Evolutionary conservation across 306 rosid genomes (phyloP), one percentile per base, ranked within the genome.

Genomic region (Cucurbita moschata): DNA sequence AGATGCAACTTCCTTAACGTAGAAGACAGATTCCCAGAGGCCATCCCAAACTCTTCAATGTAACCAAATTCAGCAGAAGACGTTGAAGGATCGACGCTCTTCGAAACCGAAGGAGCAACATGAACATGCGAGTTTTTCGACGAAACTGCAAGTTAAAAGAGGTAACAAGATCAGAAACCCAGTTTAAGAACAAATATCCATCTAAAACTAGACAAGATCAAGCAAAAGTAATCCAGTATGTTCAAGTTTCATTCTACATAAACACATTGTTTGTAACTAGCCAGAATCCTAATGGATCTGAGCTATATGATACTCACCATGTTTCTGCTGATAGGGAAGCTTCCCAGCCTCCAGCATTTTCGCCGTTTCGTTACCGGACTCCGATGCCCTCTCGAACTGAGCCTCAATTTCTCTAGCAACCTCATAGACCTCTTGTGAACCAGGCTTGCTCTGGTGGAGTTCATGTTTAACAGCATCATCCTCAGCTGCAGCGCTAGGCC

Each of bases 1-100:
- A 95, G 94, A 82, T 82, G 78, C 54, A 95, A 79, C 87, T 95
- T 95, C 49, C 83, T 92, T 71, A 95, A 84, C 3, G 97, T 95
- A 30, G 96, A 84, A 55, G 97, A 91, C 69, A 95, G 96, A 76
- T 84, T 85, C 73, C 80, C 84, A 10, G 96, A 81, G 72, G 88
- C 81, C 63, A 76, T 71, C 21, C 75, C 71, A 64, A 86, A 52
- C 57, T 84, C 96, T 81, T 84, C 89, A 44, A 82, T 82, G 38
- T 80, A 51, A 72, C 70, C 82, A 79, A 76, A 18, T 42, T 75
- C 83, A 50, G 85, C 67, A 18, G 85, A 71, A 21, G 86, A 57
- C 64, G 95, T 76, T 1, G 88, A 58, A n/a, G 92, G 66, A 80
- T 84, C 88, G 0, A 73, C 78, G 19, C 72, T 81, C 55, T 47